Evolutionary conservation across 176 grass and related monocot species (phyloP).

Genomic region (Leersia perrieri): DNA sequence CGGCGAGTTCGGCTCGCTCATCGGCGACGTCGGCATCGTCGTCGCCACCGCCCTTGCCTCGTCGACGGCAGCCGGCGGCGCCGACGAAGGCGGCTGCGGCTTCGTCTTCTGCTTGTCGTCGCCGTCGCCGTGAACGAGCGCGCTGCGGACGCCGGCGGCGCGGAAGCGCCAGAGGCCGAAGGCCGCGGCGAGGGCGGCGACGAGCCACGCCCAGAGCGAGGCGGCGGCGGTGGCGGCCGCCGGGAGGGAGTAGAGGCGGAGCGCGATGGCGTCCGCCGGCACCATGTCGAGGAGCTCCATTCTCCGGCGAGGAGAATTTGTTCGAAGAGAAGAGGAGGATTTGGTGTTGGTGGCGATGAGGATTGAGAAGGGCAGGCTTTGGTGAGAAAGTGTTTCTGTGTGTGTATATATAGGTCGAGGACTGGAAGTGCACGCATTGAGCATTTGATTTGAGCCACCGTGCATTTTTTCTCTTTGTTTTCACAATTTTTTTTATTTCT

Average conservation of each 20-base stretch:
- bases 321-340: not conserved
- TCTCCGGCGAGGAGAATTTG: not conserved
- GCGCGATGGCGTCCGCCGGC: conserved; percentile 40
- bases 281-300: conserved; percentile 68
- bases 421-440: not conserved
- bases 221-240: conserved; percentile 12
- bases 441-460: too few relatives aligned
- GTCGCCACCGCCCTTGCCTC: not conserved
- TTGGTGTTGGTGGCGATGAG: not conserved
- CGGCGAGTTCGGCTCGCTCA: conserved; percentile 24
- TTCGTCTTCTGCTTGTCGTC: not conserved
- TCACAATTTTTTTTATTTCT: not conserved
- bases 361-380: conserved; percentile 5
- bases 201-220: conserved; percentile 53
- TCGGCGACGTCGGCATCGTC: not conserved
- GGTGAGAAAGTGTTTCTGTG: conserved; percentile 24
- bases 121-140: not conserved
- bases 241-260: conserved; percentile 47
- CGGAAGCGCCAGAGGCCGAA: conserved; percentile 62
- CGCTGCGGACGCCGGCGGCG: not conserved
- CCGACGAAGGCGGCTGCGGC: not conserved
- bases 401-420: conserved; percentile 32
- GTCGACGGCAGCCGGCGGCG: not conserved
- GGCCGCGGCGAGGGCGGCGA: conserved; percentile 46
- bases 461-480: not conserved